Evolutionary conservation across 2,329 filamentous ascomycete genomes (phyloP).

Genomic region (Pseudomassariella vexata): DNA sequence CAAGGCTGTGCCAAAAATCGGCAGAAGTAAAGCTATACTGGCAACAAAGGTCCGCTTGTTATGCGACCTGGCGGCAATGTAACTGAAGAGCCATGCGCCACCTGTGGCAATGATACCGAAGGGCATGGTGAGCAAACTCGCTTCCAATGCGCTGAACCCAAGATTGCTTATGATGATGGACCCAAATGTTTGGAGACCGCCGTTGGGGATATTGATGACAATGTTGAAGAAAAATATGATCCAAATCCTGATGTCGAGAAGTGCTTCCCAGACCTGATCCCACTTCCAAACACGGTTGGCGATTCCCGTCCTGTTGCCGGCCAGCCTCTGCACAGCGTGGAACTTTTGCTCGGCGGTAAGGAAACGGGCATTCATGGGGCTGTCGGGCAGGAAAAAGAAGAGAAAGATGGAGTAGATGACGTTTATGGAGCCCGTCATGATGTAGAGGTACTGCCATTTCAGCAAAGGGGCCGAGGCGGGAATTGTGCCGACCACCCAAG

Average conservation of each 20-base stretch:
- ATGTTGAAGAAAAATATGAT: constrained; percentile 21
- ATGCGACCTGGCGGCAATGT: constrained; percentile 15
- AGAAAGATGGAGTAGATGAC: constrained; percentile 20
- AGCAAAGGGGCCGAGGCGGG: constrained; percentile 12
- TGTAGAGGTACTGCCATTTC: constrained; percentile 23
- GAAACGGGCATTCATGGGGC: constrained; percentile 29
- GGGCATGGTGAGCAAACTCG: constrained; percentile 17
- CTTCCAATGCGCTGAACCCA: constrained; percentile 14
- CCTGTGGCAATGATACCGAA: constrained; percentile 16
- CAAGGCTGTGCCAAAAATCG: constrained; percentile 15
- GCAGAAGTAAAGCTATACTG: constrained; percentile 13
- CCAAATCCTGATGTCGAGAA: constrained; percentile 19
- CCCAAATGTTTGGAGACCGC: constrained; percentile 19
- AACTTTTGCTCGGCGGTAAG: constrained; percentile 20
- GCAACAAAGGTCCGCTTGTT: constrained; percentile 15
- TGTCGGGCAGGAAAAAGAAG: constrained; percentile 25
- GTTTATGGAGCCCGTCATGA: constrained; percentile 25
- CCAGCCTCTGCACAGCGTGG: constrained; percentile 24
- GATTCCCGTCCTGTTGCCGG: constrained; percentile 31
- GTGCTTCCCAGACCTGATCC: constrained; percentile 20
- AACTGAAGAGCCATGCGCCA: constrained; percentile 16
- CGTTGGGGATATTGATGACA: constrained; percentile 22
- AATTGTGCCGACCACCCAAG: constrained; percentile 22
- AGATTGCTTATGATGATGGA: constrained; percentile 19
- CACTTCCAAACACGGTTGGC: constrained; percentile 20